Base-by-base conservation (phyloP, 305 asterid species). In the Plantago lanceolata region DNA sequence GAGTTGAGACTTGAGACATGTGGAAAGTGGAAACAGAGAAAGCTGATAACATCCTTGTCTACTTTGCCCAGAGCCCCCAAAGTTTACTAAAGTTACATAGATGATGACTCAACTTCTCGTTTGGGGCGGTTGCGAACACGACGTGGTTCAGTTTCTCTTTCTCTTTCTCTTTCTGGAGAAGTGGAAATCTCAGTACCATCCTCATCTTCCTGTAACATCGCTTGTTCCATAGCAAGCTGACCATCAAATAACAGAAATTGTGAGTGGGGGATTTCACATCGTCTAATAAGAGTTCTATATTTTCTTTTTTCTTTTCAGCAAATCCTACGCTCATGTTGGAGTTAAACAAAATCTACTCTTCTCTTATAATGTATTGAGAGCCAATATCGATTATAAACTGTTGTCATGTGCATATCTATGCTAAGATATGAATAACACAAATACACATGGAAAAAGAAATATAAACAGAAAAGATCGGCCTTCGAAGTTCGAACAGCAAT, bases 41-140 rank as follows among this genome's bases (percentile, higher is more conserved):
- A 29, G 61, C 61, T 26, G 18, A 55, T 11, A 29, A 12, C 45
- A 29, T 16, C 21, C 45, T 0, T 40, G 13, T 9, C 15, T 9
- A 24, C 28, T 24, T 24, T 24, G 28, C 28, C 28, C 28, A 24
- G 28, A 3, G 28, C 28, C 28, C 28, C 28, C 1, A 24, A 15
- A 40, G 45, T 40, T 17, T 43, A 37, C 19, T 9, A 35, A 40
- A 44, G 19, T 68, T 72, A 71, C 28, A 8, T 61, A n/a, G 88
- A 73, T 43, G 82, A 71, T 52, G 81, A 73, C 73, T 82, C 85
- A 19, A 73, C 89, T 78, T 84, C 72, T 70, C 95, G 81, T 76
- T 80, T 86, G 66, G 91, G 95, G 40, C 95, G 90, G 73, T 84
- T 84, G 26, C 90, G 87, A 16, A 54, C 68, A 17, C 85, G 84